A percentile compares a stretch with the other conserved stretches of the same genome.
These are phyloP conservation scores for Exserohilum rostratum DNA, from an alignment of 2,329 filamentous ascomycete genomes.

Conservation along the genomic window DNA sequence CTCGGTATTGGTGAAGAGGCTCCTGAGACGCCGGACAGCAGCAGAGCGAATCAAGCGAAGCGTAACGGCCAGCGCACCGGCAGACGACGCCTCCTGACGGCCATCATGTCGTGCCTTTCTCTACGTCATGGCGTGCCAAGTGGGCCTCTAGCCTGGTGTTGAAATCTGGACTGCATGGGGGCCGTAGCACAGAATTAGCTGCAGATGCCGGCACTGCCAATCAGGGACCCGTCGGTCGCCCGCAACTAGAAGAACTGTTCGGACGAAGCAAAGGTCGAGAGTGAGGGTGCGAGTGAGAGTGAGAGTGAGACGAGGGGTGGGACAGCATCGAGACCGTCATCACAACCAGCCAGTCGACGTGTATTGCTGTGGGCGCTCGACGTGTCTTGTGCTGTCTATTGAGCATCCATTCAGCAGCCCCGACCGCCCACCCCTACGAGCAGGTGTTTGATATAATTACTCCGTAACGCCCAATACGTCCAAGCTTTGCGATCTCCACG, in stretches of 20 bases:
- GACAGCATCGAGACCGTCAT: no score
- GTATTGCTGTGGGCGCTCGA: no score
- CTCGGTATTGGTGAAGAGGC: no score
- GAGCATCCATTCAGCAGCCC: background rate
- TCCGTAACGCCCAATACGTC: constrained; percentile 9
- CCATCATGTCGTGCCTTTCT: no score
- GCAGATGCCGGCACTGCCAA: background rate
- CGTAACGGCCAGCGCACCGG: no score
- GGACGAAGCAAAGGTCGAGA: no score
- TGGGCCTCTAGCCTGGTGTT: background rate
- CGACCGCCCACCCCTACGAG: background rate
- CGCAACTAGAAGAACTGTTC: background rate
- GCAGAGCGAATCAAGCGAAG: no score
- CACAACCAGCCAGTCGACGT: background rate
- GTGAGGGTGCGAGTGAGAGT: no score
- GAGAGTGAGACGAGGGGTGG: no score
- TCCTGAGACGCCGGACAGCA: no score
- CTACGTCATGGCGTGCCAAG: background rate
- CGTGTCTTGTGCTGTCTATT: no score
- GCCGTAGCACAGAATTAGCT: background rate
- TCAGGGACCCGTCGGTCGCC: background rate
- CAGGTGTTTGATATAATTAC: constrained; percentile 7
- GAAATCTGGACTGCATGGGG: background rate
- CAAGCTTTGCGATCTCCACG: constrained; percentile 9
- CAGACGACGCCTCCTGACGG: no score